phyloP scores from a whole-genome alignment of 2,329 filamentous ascomycete genomes.

The Colletotrichum zoysiae region DNA sequence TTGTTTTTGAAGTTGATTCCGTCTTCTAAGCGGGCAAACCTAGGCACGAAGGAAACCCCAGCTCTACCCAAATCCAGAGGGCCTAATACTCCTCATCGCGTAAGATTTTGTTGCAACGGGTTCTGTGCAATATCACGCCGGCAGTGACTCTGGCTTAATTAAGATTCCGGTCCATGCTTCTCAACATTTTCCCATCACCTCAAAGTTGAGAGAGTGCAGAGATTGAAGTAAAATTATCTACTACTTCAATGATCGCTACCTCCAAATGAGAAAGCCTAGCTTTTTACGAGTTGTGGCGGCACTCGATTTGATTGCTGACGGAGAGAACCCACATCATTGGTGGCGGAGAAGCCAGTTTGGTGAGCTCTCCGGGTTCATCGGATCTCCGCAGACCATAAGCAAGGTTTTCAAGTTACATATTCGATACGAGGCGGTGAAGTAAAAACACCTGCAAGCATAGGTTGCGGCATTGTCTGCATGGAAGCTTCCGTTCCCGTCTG shows the following conservation, averaged over 20 bases:
- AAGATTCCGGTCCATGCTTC: constrained; percentile 67
- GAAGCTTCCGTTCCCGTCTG: neutral
- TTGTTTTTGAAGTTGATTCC: constrained; percentile 77
- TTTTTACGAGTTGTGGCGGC: neutral
- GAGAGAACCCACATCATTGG: neutral
- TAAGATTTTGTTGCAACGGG: constrained; percentile 75
- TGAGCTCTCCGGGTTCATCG: neutral
- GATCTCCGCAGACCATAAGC: neutral
- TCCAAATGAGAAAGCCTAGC: neutral
- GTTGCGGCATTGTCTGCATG: neutral
- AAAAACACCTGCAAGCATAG: neutral
- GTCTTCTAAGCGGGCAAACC: constrained; percentile 77
- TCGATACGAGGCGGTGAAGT: neutral
- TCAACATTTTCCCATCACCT: constrained; percentile 68
- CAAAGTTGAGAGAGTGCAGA: neutral
- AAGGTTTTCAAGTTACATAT: neutral
- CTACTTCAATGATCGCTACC: neutral
- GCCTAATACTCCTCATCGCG: constrained; percentile 81
- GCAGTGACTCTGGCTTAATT: constrained; percentile 76
- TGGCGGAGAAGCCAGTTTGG: neutral
- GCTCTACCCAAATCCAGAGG: constrained; percentile 74
- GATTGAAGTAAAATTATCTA: neutral
- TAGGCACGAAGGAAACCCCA: constrained; percentile 81
- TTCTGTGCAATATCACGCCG: constrained; percentile 77
- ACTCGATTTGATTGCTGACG: neutral